Evolutionary conservation across 1,284 basidiomycete genomes (phyloP), one percentile per base, ranked within the genome.

Genomic region (Tausonia pullulans): DNA sequence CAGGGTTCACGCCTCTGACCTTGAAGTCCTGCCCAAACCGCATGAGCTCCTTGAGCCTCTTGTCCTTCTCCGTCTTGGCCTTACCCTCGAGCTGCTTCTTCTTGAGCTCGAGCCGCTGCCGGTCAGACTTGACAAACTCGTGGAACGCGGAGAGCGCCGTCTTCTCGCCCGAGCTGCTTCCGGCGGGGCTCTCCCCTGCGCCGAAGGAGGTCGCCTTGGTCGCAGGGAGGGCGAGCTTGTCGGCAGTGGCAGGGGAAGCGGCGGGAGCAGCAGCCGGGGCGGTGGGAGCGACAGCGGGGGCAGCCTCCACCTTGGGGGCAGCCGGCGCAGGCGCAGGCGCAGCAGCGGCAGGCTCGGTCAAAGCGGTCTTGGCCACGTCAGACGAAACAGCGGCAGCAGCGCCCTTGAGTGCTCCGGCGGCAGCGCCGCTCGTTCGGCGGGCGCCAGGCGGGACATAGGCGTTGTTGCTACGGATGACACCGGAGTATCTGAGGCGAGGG

Each of bases 11-110:
- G 57, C n/a, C n/a, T n/a, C n/a, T n/a, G 55, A 90, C 88, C 83
- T 95, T 96, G 84, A 98, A 98, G 69, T 78, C 87, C 74, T 88
- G 83, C 70, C 90, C 90, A 79, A 97, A 98, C 76, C 88, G 88
- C 73, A 56, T 74, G 69, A 66, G 61, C 58, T 66, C 65, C 58
- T 63, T 66, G 13, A 66, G 84, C 63, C 87, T 84, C 72, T 88
- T 90, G 74, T 94, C 90, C 84, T 92, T 91, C 75, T 97, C 95
- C 72, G 83, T 89, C 82, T 93, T 95, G 65, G 87, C 84, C 59
- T 95, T 79, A 39, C 57, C 16, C 87, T 87, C 65, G 40, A 66
- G 46, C 58, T 62, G 61, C 72, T 92, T 89, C 77, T 90, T 86
- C 81, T 92, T 95, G 78, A 91, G 87, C 58, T 88, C 87, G 63